These are phyloP conservation scores for Jatropha multifida DNA, from an alignment of 441 rosid species.

Conservation along the genomic window DNA sequence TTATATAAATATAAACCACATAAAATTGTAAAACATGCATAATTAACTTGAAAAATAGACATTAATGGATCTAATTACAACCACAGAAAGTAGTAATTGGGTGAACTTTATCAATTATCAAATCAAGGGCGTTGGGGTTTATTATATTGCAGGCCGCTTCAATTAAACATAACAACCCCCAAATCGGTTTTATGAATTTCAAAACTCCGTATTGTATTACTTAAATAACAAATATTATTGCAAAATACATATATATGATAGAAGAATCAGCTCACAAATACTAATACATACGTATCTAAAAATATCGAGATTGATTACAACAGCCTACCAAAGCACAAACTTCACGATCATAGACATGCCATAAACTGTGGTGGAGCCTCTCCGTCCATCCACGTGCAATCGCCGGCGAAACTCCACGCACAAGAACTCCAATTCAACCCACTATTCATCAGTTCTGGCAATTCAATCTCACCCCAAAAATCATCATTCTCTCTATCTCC, in stretches of 20 bases:
- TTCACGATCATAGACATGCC: background rate
- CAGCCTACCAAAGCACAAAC: background rate
- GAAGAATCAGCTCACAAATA: background rate
- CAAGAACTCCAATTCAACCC: conserved; percentile 41
- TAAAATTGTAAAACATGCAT: no score
- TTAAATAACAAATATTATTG: background rate
- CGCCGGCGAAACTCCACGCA: conserved; percentile 37
- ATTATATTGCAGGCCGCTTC: no score
- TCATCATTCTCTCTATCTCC: conserved; percentile 27
- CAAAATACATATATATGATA: background rate
- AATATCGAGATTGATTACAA: background rate
- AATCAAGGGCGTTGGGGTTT: no score
- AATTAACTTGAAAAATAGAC: no score
- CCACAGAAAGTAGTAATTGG: no score
- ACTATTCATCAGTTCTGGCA: conserved; percentile 60
- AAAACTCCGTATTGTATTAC: background rate
- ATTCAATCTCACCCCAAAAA: conserved; percentile 80
- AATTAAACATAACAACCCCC: background rate
- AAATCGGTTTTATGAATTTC: background rate
- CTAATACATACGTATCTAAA: no score
- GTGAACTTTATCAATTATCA: no score
- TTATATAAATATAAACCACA: no score
- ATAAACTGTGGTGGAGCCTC: conserved; percentile 27
- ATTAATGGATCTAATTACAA: no score
- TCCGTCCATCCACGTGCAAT: conserved; percentile 49